Percentiles rank a stretch among this genome's conserved stretches.
Evolutionary conservation across 148 eudicot genomes (phyloP).

Genomic region (Cornus suecica): DNA sequence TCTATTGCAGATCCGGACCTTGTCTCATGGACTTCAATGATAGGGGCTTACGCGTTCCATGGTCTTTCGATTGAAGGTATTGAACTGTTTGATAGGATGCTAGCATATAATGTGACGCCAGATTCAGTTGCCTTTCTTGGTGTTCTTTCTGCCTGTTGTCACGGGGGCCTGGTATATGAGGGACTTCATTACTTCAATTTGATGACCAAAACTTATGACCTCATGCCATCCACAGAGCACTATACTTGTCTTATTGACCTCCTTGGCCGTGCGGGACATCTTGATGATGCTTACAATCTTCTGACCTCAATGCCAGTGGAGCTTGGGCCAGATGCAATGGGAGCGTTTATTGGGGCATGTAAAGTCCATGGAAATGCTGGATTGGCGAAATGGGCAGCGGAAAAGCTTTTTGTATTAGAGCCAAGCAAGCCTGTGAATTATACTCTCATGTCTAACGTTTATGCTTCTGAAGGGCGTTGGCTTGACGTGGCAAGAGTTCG

Average conservation of each 20-base stretch:
- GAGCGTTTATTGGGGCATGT: slow-evolving; percentile 61
- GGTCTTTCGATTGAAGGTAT: slow-evolving; percentile 45
- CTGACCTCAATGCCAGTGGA: slow-evolving; percentile 29
- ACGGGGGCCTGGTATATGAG: slow-evolving; percentile 52
- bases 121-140: slow-evolving; percentile 58
- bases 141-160: slow-evolving; percentile 70
- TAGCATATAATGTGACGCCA: slow-evolving; percentile 33
- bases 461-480: slow-evolving; percentile 64
- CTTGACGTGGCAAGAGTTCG: slow-evolving; percentile 50
- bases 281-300: slow-evolving; percentile 52
- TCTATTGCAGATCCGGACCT: slow-evolving; percentile 46
- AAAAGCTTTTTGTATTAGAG: slow-evolving; percentile 40
- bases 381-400: slow-evolving; percentile 55
- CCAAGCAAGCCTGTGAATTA: slow-evolving; percentile 46
- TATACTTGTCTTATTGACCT: slow-evolving; percentile 60
- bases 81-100: slow-evolving; percentile 48
- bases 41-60: slow-evolving; percentile 56
- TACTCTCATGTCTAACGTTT: slow-evolving; percentile 52
- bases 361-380: slow-evolving; percentile 46
- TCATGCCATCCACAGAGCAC: slow-evolving; percentile 58
- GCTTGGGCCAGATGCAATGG: slow-evolving; percentile 40
- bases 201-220: slow-evolving; percentile 43
- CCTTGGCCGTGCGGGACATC: slow-evolving; percentile 55
- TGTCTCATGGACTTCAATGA: slow-evolving; percentile 61
- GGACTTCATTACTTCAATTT: slow-evolving; percentile 54